A percentile compares a stretch with the other conserved stretches of the same genome.
Conservation (phyloP, 306 rosid genomes). For the Senna siamea region DNA sequence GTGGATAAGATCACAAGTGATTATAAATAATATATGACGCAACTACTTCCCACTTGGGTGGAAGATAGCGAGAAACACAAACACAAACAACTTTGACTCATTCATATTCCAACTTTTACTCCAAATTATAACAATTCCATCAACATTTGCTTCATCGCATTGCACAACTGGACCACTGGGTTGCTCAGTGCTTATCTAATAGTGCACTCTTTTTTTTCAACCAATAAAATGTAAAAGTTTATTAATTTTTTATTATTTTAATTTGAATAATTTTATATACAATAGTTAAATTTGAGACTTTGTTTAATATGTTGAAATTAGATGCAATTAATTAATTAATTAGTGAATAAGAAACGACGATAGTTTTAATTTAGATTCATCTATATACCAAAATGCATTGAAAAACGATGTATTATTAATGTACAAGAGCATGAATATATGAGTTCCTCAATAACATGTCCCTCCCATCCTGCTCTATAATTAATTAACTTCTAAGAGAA, state of each 20-base stretch:
- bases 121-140: not conserved
- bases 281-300: too few species aligned
- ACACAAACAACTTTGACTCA: not conserved
- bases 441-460: too few species aligned
- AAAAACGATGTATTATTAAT: not conserved
- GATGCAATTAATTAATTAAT: not conserved
- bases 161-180: not conserved
- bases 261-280: too few species aligned
- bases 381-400: not conserved
- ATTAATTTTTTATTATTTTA: too few species aligned
- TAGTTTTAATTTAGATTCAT: not conserved
- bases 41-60: constrained; percentile 20
- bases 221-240: not conserved
- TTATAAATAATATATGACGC: not conserved
- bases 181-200: not conserved
- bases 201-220: not conserved
- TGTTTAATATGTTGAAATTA: too few species aligned
- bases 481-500: too few species aligned
- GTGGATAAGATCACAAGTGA: constrained; percentile 12
- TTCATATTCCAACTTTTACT: not conserved
- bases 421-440: not conserved
- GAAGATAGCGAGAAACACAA: constrained; percentile 24
- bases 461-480: too few species aligned
- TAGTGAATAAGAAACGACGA: not conserved
- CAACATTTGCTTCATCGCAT: not conserved